Evolutionary conservation across 148 eudicot species (phyloP), one percentile per base, ranked within the genome.

Genomic region (Vaccinium corymbosum): DNA sequence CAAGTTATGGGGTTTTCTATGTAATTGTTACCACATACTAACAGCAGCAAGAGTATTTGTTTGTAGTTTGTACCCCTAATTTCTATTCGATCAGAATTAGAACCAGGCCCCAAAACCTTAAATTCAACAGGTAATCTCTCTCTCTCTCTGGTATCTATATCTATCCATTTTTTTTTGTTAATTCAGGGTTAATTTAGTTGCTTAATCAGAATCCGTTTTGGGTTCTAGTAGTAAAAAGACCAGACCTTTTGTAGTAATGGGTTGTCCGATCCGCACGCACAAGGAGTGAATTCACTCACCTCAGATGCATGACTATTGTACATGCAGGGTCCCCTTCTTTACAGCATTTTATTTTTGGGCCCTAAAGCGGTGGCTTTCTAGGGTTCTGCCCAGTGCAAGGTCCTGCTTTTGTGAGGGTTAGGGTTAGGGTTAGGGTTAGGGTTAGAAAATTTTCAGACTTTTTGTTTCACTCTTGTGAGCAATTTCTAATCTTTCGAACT

Each of bases 1-100:
- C 11, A 68, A 68, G 19, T 14, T 27, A 3, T 27, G 38, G 73
- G 73, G 73, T 27, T 13, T 4, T 27, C 29, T 68, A 10, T 68
- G 73, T 68, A 68, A 68, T 68, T 68, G 2, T 29, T 4, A 1
- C 38, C 1, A 27, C 38, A 13, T 68, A 68, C 71, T 64, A 64
- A 64, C 22, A 64, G 14, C 22, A 64, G 71, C 10, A 64, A 9
- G 10, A 27, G 38, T 68, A 0, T 68, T 16, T 68, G 73, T 68
- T 13, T 68, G 73, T 68, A 68, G 73, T 68, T 13, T 68, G 73
- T 68, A 68, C 42, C 73, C 73, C 73, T 68, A 68, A 68, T 68
- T 68, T 68, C 42, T 68, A 27, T 27, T 68, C 73, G 73, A 68
- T 68, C 73, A 68, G 73, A 68, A 68, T 29, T 68, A 68, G 73